These are phyloP conservation scores for Lasiosphaeria ovina DNA, from an alignment of 495 filamentous ascomycete species.

Conservation along the genomic window DNA sequence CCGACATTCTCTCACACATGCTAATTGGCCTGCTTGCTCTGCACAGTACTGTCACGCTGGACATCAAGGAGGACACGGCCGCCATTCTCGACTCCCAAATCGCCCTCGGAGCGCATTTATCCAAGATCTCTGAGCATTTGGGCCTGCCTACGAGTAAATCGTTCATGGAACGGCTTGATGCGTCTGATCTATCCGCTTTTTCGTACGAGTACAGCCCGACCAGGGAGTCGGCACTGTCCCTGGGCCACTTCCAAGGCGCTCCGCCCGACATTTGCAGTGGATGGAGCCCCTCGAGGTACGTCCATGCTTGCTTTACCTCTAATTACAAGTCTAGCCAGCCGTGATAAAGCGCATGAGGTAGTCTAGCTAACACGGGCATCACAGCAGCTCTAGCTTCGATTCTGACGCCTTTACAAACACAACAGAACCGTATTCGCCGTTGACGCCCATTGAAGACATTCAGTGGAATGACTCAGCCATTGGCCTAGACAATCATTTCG, in stretches of 20 bases:
- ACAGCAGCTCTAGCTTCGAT: background rate
- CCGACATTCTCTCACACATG: background rate
- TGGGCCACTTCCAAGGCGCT: no score
- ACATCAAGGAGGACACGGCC: background rate
- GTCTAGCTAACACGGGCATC: no score
- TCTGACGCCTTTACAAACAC: background rate
- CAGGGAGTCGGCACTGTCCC: background rate
- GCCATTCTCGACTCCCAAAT: background rate
- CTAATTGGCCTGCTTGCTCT: background rate
- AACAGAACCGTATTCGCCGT: background rate
- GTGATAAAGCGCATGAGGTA: no score
- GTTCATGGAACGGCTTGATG: background rate
- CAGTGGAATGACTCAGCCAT: background rate
- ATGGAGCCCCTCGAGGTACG: no score
- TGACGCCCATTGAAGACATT: background rate
- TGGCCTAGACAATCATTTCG: background rate
- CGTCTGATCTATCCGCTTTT: background rate
- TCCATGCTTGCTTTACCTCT: no score
- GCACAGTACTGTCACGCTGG: background rate
- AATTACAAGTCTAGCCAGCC: no score
- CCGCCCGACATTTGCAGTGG: no score
- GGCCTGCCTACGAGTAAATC: background rate
- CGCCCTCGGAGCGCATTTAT: background rate
- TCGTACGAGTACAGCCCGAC: background rate
- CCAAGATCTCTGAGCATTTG: background rate